phyloP scores from a whole-genome alignment of 1,284 basidiomycete genomes.

The Ceratobasidium sp. region DNA sequence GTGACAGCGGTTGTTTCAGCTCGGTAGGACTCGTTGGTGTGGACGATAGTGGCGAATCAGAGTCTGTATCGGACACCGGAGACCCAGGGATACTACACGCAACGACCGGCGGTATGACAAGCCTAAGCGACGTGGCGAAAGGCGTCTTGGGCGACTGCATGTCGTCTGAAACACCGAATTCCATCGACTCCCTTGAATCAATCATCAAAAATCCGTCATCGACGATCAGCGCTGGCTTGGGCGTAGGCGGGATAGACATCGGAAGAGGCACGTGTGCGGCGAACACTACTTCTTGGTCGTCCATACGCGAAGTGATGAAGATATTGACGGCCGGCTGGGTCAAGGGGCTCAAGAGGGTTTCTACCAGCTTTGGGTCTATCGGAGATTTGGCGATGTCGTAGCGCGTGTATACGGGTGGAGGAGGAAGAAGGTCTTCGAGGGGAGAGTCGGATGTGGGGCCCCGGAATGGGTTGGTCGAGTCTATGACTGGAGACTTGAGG shows the following conservation, averaged over 20 bases:
- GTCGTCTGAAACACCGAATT: background rate
- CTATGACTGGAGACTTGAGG: background rate
- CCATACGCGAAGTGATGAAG: background rate
- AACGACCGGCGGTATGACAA: background rate
- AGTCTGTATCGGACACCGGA: conserved; percentile 3
- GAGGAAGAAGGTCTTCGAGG: background rate
- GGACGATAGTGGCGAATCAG: background rate
- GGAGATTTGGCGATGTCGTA: conserved; percentile 15
- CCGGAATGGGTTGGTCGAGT: conserved; percentile 1
- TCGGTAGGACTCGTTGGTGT: conserved; percentile 20
- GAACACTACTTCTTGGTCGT: background rate
- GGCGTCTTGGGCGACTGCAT: background rate
- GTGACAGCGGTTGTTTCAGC: conserved; percentile 4
- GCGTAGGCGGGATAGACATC: conserved; percentile 4
- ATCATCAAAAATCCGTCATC: background rate
- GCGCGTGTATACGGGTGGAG: conserved; percentile 12
- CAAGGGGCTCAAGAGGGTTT: background rate
- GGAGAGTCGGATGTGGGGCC: background rate
- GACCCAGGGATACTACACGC: background rate
- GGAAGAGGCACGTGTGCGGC: conserved; percentile 16
- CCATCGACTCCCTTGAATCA: background rate
- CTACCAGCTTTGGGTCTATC: background rate
- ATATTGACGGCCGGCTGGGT: background rate
- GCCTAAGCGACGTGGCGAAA: background rate
- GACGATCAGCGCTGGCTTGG: background rate